Base-by-base conservation (phyloP, 2,329 filamentous ascomycete species). In the Ambrosiella cleistominuta region DNA sequence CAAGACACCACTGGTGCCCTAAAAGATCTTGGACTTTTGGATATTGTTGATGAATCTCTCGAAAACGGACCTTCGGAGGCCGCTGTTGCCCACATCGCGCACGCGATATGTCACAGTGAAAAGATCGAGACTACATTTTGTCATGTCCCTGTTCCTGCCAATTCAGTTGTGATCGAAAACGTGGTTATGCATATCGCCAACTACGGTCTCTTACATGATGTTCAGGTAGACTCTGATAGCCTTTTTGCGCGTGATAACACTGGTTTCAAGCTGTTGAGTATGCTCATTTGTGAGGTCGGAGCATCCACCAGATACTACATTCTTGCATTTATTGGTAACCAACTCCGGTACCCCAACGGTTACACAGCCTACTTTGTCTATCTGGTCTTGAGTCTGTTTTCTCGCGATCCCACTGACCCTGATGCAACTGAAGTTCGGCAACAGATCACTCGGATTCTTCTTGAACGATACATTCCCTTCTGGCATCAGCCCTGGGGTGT, bases 401-500 rank as follows among this genome's bases (percentile, higher is more conserved):
- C 83, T 17, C 80, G 81, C 62, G 86, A 93, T 71, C 74, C 77
- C 66, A 77, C 71, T 67, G 83, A 85, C 64, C 81, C 85, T 13
- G 86, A 93, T 66, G 87, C 91, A 65, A 78, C 77, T 1, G 85
- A 89, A 62, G 83, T 96, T 53, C 86, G 91, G 40, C 86, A 97
- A 71, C 88, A 94, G 68, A 91, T 98, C 60, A 88, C 88, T 56
- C 82, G 91, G 52, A 82, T 96, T 27, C 74, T 98, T 51, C 75
- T 96, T 42, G 93, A 98, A 75, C 82, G 93, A 54, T 75, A 96
- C 52, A 80, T 94, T 61, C 86, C 88, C 19, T 88, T 88, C 68
- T 88, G 90, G 72, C 91, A 91, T 56, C 91, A 97, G 68, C 91
- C 94, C 15, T 97, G 91, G 91, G 94, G 94, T 11, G 74, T 98